Evolutionary conservation across 1,284 basidiomycete species (phyloP), one percentile per base, ranked within the genome.

Genomic region (Amylostereum areolatum): DNA sequence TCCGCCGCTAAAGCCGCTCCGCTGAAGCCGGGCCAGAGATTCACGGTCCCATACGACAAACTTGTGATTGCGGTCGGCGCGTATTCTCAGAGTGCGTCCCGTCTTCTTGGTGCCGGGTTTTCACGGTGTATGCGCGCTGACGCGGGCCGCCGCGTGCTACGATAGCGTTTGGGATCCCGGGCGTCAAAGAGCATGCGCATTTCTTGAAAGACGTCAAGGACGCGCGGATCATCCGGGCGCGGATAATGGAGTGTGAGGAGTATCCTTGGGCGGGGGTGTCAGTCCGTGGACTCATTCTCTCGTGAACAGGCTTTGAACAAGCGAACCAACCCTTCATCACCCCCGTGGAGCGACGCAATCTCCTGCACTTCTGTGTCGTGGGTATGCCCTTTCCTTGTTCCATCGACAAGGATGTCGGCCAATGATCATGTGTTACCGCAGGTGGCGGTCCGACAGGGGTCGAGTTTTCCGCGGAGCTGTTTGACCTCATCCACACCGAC

Each of bases 191-290:
- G 57, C 72, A 92, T 55, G 88, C 85, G 0, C 78, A 86, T 57
- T 92, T 93, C 63, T 68, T 94, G 27, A 94, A 93, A 62, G 87
- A 91, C 53, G 81, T 91, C 40, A 74, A 77, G 40, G 91, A 95
- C 58, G 89, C 92, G 0, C 73, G 89, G n/a, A 75, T 75, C 2
- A 95, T 95, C 57, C 77, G 91, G 27, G 73, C 77, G 11, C 74
- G 87, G 1, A 81, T 95, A 32, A 68, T 92, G 9, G 85, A 85
- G 64, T 89, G 86, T 81, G 53, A 30, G 78, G 58, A 4, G 28
- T 18, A 18, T 18, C 18, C 18, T 18, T 18, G 18, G 18, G 18
- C 18, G 18, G 18, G 18, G 18, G 18, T 18, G 18, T 18, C 18
- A 18, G 18, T 18, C 18, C 18, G 18, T 18, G 18, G 18, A 18